phyloP scores from a whole-genome alignment of 1,139 yeast species.

The Diutina siamensis region DNA sequence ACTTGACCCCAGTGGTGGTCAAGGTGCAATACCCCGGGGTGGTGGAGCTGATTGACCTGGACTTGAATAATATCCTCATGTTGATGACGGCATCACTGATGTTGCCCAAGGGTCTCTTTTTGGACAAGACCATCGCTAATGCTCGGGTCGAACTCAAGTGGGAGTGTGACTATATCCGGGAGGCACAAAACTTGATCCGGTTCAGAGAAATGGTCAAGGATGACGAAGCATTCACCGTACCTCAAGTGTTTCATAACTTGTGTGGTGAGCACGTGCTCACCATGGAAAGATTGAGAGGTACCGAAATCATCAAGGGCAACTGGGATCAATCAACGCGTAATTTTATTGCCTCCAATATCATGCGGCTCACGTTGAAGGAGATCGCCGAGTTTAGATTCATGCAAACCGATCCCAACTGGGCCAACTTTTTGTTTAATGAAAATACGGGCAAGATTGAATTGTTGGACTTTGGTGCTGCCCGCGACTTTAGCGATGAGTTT shows the following conservation, averaged over 20 bases:
- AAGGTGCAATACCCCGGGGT: conserved; percentile 99
- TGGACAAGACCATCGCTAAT: conserved; percentile 85
- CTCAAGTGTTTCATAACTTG: conserved; percentile 64
- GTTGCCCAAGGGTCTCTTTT: conserved; percentile 82
- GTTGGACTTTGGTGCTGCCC: conserved; percentile 91
- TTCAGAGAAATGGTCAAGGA: conserved; percentile 51
- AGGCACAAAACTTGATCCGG: conserved; percentile 66
- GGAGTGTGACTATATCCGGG: conserved; percentile 95
- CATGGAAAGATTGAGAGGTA: conserved; percentile 81
- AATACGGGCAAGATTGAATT: conserved; percentile 60
- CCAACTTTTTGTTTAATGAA: conserved; percentile 78
- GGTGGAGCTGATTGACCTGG: conserved; percentile 85
- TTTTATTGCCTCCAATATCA: conserved; percentile 75
- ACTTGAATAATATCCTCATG: conserved; percentile 72
- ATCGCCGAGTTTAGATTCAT: conserved; percentile 76
- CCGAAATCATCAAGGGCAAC: conserved; percentile 67
- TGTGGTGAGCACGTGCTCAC: conserved; percentile 81
- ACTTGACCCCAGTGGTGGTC: conserved; percentile 72
- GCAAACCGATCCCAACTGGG: conserved; percentile 99
- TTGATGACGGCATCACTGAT: conserved; percentile 77
- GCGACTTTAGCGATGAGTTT: conserved; percentile 63
- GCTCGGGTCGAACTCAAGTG: conserved; percentile 90
- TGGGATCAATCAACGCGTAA: conserved; percentile 66
- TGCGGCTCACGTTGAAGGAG: conserved; percentile 80
- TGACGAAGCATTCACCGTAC: conserved; percentile 69